Base-by-base conservation (phyloP, 1,139 yeast genomes). In the Scheffersomyces lignicola region DNA sequence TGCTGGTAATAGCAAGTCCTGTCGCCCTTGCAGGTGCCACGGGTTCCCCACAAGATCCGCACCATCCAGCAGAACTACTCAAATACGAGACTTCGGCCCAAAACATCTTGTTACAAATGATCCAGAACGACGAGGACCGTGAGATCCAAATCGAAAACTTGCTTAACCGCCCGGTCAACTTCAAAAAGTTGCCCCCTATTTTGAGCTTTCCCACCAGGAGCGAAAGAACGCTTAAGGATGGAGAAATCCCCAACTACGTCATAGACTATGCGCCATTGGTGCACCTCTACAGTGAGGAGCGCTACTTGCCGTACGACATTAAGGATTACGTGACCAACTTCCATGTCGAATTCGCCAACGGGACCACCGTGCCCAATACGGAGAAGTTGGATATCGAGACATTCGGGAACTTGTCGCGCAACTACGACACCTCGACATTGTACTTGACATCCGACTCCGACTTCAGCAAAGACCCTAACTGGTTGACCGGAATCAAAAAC, bases 201-300 rank as follows among this genome's bases (percentile, higher is more conserved):
- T 25, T 61, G 11, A 53, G 57, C 16, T 40, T 48, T 24, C 76
- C 76, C 1, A 43, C 44, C n/a, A 33, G 38, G 3, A 43, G 52
- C 21, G 55, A 69, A 41, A 48, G 65, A 25, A 61, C 67, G 4
- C 43, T 80, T 11, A 44, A 52, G 24, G 62, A 66, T 29, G 87
- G 87, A 0, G 79, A 74, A 37, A 72, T 90, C 4, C 98, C 97
- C 0, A 64, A 64, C n/a, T 92, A 81, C 57, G 83, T 85, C 1
- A 50, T 79, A 1, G 82, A 83, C 33, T 75, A 78, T 54, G 79
- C 92, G 3, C 97, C 98, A 0, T 61, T 81, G 37, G 92, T 92
- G 2, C 88, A 87, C 54, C 65, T 92, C 16, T 90, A 90, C 62
- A 82, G 95, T 1, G 98, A 92, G 54, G 98, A 92, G 51, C 63